Conservation (phyloP, 306 rosid genomes). For the Gillenia trifoliata region DNA sequence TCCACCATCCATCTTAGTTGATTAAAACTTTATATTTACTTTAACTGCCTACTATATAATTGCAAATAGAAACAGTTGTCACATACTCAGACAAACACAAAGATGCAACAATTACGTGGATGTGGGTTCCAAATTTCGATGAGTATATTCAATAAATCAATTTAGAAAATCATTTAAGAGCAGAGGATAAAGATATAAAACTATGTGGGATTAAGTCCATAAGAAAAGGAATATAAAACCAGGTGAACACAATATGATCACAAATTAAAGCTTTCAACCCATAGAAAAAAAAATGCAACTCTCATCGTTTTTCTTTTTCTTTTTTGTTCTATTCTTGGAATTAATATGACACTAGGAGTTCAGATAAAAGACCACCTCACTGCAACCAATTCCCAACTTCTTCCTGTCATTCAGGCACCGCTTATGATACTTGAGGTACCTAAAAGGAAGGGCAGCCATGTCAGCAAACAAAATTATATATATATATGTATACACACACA, state of each 20-base stretch:
- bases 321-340: slow-evolving; percentile 1
- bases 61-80: background rate
- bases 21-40: background rate
- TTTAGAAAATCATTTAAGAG: background rate
- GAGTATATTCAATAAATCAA: background rate
- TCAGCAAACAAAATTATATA: slow-evolving; percentile 9
- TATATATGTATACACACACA: too few relatives aligned
- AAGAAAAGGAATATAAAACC: background rate
- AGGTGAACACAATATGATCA: background rate
- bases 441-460: slow-evolving; percentile 37
- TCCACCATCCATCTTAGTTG: background rate
- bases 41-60: background rate
- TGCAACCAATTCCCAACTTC: slow-evolving; percentile 96
- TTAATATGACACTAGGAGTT: slow-evolving; percentile 3
- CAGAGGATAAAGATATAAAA: background rate
- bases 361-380: slow-evolving; percentile 68
- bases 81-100: background rate
- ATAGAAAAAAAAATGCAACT: background rate
- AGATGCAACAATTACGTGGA: background rate
- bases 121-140: background rate
- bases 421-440: slow-evolving; percentile 78
- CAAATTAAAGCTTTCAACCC: background rate
- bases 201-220: background rate
- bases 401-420: slow-evolving; percentile 83
- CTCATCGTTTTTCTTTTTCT: background rate